Evolutionary conservation across 1,284 basidiomycete species (phyloP).

Genomic region (Vanrija sp.): DNA sequence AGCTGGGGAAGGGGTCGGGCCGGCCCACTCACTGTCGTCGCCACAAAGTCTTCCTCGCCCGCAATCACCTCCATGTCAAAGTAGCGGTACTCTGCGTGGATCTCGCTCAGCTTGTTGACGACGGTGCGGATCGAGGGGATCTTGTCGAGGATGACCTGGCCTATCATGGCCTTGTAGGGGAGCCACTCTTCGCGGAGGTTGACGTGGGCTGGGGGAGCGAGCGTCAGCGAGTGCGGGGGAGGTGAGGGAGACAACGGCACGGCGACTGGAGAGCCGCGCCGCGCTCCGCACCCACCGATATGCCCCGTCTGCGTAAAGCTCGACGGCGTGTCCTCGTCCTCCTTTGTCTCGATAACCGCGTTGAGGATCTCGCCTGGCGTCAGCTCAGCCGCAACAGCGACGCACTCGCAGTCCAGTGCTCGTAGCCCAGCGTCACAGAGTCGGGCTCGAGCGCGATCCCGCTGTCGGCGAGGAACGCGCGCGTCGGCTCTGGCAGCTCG

Average conservation of each 20-base stretch:
- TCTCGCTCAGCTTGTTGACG: constrained; percentile 90
- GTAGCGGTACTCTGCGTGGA: constrained; percentile 82
- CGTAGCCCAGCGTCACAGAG: constrained; percentile 65
- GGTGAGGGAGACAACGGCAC: too few relatives aligned
- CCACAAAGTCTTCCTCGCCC: constrained; percentile 77
- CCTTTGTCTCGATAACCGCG: constrained; percentile 68
- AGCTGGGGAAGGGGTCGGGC: neutral
- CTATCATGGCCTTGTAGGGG: constrained; percentile 86
- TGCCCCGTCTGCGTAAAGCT: constrained; percentile 89
- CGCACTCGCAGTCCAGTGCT: constrained; percentile 78
- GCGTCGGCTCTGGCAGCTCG: constrained; percentile 59
- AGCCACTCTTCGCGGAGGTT: constrained; percentile 88
- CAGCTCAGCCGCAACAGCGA: neutral
- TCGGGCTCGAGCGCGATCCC: constrained; percentile 59
- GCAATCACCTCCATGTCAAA: constrained; percentile 98
- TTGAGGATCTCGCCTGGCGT: constrained; percentile 72
- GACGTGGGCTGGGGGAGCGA: constrained; percentile 59
- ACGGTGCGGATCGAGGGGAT: constrained; percentile 75
- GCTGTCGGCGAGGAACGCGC: constrained; percentile 57
- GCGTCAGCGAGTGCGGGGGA: neutral
- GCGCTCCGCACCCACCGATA: constrained; percentile 63
- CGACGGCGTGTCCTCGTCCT: constrained; percentile 72
- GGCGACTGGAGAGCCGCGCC: too few relatives aligned
- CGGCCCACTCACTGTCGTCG: constrained; percentile 67
- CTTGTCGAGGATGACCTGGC: constrained; percentile 89